Conservation (phyloP, 2,329 filamentous ascomycete species). For the Aspergillus transmontanensis region DNA sequence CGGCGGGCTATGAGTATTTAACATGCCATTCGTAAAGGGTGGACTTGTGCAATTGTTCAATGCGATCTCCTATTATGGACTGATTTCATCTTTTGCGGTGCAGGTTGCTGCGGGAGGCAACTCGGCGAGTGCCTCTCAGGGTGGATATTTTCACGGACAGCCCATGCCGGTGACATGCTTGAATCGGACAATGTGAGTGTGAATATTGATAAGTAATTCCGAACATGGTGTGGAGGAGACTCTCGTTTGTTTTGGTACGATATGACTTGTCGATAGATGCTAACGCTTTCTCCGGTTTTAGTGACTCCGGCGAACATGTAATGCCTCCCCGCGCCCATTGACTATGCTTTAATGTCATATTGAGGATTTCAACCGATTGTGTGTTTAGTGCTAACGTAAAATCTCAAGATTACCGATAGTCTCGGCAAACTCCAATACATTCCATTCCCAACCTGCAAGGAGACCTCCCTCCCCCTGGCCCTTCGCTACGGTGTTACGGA, state of each 20-base stretch:
- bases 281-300: conserved; percentile 8
- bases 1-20: conserved; percentile 4
- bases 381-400: background rate
- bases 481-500: conserved; percentile 75
- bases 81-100: conserved; percentile 22
- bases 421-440: conserved; percentile 87
- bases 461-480: conserved; percentile 79
- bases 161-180: conserved; percentile 71
- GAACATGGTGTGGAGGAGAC: background rate
- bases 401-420: conserved; percentile 67
- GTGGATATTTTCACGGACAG: conserved; percentile 57
- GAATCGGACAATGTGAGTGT: conserved; percentile 69
- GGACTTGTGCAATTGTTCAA: conserved; percentile 1
- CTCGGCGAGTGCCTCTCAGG: conserved; percentile 21
- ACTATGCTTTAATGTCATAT: background rate
- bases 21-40: conserved; percentile 2
- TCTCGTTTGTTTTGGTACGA: background rate
- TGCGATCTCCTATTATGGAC: conserved; percentile 14
- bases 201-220: background rate
- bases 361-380: background rate
- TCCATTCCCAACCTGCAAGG: conserved; percentile 86
- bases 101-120: conserved; percentile 28
- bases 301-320: conserved; percentile 38
- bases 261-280: background rate
- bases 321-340: background rate